A percentile compares a stretch with the other conserved stretches of the same genome.
Conservation (phyloP, 306 rosid species). For the Pterocarpus macrocarpus region DNA sequence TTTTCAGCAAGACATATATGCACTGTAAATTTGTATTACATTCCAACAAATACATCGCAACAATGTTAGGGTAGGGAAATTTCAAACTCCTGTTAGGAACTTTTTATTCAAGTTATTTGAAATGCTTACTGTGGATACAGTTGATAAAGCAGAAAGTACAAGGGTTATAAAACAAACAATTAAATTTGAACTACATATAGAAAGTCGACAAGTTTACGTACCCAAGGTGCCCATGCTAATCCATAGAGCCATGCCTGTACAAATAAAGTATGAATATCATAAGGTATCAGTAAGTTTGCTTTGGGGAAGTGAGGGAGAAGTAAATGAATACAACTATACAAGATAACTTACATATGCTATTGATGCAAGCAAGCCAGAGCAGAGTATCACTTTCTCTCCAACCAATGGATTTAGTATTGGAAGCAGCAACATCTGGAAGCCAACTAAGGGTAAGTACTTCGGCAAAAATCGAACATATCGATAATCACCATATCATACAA, state of each 20-base stretch:
- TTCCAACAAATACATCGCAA: neutral
- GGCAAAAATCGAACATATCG: neutral
- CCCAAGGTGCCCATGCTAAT: constrained; percentile 97
- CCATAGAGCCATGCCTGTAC: constrained; percentile 80
- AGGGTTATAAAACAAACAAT: neutral
- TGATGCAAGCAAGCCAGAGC: constrained; percentile 76
- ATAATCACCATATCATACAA: neutral
- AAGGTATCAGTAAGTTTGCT: neutral
- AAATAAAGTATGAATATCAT: neutral
- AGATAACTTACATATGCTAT: constrained; percentile 76
- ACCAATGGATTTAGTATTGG: constrained; percentile 83
- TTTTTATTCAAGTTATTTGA: neutral
- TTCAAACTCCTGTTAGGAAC: too few species aligned
- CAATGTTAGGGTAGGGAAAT: neutral
- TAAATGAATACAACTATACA: constrained; percentile 7
- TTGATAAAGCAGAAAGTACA: neutral
- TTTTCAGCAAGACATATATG: constrained; percentile 12
- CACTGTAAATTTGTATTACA: constrained; percentile 16
- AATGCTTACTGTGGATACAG: constrained; percentile 8
- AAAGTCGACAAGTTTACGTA: constrained; percentile 46
- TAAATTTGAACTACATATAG: neutral
- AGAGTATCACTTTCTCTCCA: constrained; percentile 81
- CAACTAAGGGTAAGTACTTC: neutral
- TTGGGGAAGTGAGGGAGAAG: constrained; percentile 10
- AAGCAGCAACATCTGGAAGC: constrained; percentile 72